These are phyloP conservation scores for Phytophthora pinifolia DNA, from an alignment of 352 stramenopile genomes.

Conservation along the genomic window DNA sequence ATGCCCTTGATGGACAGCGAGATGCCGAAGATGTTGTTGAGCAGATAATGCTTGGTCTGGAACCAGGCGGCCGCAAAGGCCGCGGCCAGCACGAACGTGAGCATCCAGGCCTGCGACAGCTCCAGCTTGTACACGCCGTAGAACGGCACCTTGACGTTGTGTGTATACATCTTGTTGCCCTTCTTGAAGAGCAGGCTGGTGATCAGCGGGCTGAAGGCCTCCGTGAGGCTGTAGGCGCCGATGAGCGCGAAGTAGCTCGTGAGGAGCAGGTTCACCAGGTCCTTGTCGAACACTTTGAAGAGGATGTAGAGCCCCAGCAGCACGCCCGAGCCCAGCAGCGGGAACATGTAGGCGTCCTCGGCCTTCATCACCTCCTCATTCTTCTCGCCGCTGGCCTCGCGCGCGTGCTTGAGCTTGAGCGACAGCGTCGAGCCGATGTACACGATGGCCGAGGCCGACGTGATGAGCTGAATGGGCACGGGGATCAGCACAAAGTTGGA, in stretches of 20 bases:
- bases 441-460: slow-evolving; percentile 80
- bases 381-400: slow-evolving; percentile 81
- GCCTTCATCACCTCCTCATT: slow-evolving; percentile 90
- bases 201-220: slow-evolving; percentile 87
- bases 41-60: slow-evolving; percentile 95
- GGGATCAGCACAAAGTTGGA: slow-evolving; percentile 88
- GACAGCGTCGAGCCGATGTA: slow-evolving; percentile 88
- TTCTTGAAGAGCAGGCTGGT: slow-evolving; percentile 67
- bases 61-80: slow-evolving; percentile 92
- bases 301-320: slow-evolving; percentile 97
- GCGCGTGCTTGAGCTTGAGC: slow-evolving; percentile 84
- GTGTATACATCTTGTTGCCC: slow-evolving; percentile 65
- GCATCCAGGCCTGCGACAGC: slow-evolving; percentile 87
- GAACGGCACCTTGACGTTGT: slow-evolving; percentile 84
- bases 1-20: slow-evolving; percentile 98
- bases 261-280: slow-evolving; percentile 97
- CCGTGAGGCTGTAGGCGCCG: slow-evolving; percentile 91
- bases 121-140: slow-evolving; percentile 89
- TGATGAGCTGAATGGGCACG: slow-evolving; percentile 84
- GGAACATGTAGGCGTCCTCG: slow-evolving; percentile 98
- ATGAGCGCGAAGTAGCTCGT: slow-evolving; percentile 96
- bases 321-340: slow-evolving; percentile 93
- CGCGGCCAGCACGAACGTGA: slow-evolving; percentile 79
- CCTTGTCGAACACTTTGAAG: slow-evolving; percentile 99
- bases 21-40: slow-evolving; percentile 99